Base-by-base conservation (phyloP, 805 yeast genomes). In the Hanseniaspora nectarophila region DNA sequence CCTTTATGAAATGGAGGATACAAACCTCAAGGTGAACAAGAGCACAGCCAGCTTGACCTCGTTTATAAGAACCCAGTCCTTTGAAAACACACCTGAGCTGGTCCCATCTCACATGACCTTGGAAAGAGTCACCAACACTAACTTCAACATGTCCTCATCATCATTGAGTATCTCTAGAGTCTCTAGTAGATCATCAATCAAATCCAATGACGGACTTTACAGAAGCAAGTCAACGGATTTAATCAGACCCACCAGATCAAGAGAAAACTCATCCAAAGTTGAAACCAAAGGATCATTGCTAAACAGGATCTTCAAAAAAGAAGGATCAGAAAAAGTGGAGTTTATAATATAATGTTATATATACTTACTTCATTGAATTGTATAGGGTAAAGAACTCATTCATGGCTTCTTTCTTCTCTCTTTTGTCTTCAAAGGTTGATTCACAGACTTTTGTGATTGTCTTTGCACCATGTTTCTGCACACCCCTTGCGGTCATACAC, bases 401-500 rank as follows among this genome's bases (percentile, higher is more conserved):
- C 9, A 29, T 13, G 6, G 29, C 34, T 9, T 32, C 28, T 32
- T 32, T 43, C 28, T 32, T 32, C 20, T 43, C 34, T 20, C 31
- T 32, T 32, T 21, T 43, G 8, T 40, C 31, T 13, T 39, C 43
- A 24, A 40, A 40, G 8, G 31, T 26, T 6, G 32, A 24, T 15
- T 40, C 43, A 13, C 43, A 40, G 1, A 40, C 43, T 16, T 42
- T 42, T 8, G 98, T 92, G 32, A 88, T 81, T 2, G 98, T 92
- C 18, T 85, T 76, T 18, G 95, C 84, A 1, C 97, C 97, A 0
- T 95, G 80, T 68, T 92, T 92, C 67, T 92, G 97, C 26, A 92
- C 86, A 53, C 98, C 98, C 64, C 98, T 78, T 66, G 95, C 86
- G 26, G 90, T 97, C 98, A 92, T 92, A 67, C 98, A 92, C 98